A percentile compares a stretch with the other conserved stretches of the same genome.
These are phyloP conservation scores for Malus fusca DNA, from an alignment of 306 rosid species.

Conservation along the genomic window DNA sequence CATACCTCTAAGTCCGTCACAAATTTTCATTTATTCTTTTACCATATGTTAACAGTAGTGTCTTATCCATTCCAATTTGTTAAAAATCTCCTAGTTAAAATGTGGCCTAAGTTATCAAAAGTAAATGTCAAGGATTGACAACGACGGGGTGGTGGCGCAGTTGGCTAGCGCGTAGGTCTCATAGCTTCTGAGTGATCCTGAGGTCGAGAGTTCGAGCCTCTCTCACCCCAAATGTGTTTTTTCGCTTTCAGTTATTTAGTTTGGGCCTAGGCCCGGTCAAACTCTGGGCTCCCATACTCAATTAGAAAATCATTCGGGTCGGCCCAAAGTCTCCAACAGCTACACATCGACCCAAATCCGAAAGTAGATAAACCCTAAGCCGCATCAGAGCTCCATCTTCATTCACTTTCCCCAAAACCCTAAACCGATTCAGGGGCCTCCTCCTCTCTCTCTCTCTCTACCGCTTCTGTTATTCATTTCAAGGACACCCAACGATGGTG, in stretches of 20 bases:
- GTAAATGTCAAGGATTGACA: too few species aligned
- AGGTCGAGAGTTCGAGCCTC: constrained; percentile 79
- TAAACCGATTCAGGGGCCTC: background rate
- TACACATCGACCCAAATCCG: background rate
- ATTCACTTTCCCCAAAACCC: constrained; percentile 1
- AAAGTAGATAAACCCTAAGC: constrained; percentile 8
- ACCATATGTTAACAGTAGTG: too few species aligned
- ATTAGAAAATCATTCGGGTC: background rate
- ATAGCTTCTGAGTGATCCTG: constrained; percentile 57
- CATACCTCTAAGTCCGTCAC: too few species aligned
- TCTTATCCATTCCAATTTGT: too few species aligned
- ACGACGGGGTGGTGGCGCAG: constrained; percentile 68
- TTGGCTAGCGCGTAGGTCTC: constrained; percentile 86
- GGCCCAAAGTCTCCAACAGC: background rate
- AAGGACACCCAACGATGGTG: constrained; percentile 39
- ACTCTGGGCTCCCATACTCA: background rate
- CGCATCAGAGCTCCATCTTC: background rate
- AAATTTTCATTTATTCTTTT: too few species aligned
- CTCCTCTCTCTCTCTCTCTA: background rate
- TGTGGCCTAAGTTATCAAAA: rapidly evolving
- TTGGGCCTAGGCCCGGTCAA: background rate
- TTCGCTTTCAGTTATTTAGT: background rate
- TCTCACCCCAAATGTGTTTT: constrained; percentile 31
- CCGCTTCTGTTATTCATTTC: background rate
- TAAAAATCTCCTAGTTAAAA: too few species aligned